Evolutionary conservation across 176 grass and related monocot genomes (phyloP), one percentile per base, ranked within the genome.

Genomic region (Areca catechu): DNA sequence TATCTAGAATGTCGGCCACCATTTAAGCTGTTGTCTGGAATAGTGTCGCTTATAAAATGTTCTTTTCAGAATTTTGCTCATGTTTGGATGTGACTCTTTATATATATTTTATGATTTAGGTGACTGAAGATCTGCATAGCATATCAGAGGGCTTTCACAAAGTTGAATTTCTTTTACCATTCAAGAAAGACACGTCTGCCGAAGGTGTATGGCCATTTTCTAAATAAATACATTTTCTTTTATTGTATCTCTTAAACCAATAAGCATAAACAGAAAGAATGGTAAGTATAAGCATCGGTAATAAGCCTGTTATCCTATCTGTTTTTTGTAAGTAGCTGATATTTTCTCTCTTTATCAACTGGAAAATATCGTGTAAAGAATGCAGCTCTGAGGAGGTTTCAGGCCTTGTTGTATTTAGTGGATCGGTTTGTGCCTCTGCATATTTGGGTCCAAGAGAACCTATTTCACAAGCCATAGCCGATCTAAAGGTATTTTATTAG

Each of bases 401-500:
- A 69, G 86, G 83, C 61, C 21, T 97, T 60, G 68, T 97, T 75
- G 34, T 81, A 48, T 88, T 88, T 28, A 37, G 52, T 77, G 92
- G 92, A 77, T 81, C 83, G 57, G 65, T 97, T 34, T 74, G 67
- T 65, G 83, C 83, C 29, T 80, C 58, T 72, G 77, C 86, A 37
- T 97, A 88, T 58, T 75, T 90, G 71, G 86, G 75, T 51, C 86
- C 80, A 18, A 83, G 80, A 81, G 92, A 97, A 74, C 80, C 83
- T 52, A 51, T 85, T 79, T 68, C 66, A 22, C 83, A 97, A 88
- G 92, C 69, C 85, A 88, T 97, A 74, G 87, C 80, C 59, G 86
- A 97, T 69, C 75, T 91, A 25, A 97, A 97, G 92, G 92, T 91
- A 82, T 19, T 68, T 49, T 4, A 21, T 54, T 49, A 63, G 22